These are phyloP conservation scores for Populus hybrid DNA, from an alignment of 441 rosid species.

Conservation along the genomic window DNA sequence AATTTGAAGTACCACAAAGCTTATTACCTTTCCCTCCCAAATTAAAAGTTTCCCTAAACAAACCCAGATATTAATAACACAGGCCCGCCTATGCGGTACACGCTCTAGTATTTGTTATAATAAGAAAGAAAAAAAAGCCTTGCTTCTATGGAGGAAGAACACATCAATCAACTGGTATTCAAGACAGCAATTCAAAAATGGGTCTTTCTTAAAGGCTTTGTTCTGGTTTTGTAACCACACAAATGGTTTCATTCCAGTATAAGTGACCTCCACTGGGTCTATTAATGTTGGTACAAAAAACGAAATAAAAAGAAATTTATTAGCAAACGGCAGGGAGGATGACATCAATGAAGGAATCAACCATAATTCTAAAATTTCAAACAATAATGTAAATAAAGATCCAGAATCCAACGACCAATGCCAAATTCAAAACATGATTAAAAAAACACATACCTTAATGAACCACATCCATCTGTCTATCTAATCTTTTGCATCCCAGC, in stretches of 20 bases:
- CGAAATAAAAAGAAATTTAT: too few relatives aligned
- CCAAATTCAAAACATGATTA: background rate
- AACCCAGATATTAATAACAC: too few relatives aligned
- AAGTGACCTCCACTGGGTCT: background rate
- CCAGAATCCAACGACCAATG: background rate
- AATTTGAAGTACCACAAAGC: too few relatives aligned
- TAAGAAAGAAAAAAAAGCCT: background rate
- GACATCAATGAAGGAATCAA: background rate
- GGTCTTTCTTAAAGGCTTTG: background rate
- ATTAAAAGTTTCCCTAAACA: too few relatives aligned
- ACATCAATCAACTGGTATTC: background rate
- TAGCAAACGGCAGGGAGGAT: background rate
- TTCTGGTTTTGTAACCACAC: background rate
- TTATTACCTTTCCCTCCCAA: too few relatives aligned
- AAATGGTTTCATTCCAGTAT: background rate
- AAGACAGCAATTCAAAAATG: background rate
- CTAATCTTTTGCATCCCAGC: slow-evolving; percentile 69
- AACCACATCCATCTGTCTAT: slow-evolving; percentile 19
- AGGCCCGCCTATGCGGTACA: too few relatives aligned
- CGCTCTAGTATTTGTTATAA: background rate
- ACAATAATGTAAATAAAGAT: too few relatives aligned
- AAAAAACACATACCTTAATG: background rate
- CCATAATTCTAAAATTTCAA: too few relatives aligned
- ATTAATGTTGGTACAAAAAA: background rate
- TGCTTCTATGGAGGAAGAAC: background rate